Evolutionary conservation across 1,284 basidiomycete genomes (phyloP).

Genomic region (Boletellus deceptivus): DNA sequence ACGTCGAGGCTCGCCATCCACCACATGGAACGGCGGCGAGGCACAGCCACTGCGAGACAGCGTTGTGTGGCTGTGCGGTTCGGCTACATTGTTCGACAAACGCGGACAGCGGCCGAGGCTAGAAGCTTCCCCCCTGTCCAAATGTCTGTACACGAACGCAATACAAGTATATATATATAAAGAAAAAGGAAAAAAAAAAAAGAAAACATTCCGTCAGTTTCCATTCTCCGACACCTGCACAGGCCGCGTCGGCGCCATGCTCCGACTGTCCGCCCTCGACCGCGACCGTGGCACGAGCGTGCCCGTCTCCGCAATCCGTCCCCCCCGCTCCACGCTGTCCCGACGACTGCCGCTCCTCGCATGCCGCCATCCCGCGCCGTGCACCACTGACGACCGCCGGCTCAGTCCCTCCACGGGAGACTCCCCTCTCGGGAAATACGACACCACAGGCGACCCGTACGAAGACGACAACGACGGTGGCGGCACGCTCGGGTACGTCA

Average conservation of each 20-base stretch:
- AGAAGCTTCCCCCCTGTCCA: too few relatives aligned
- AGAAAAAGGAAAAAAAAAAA: too few relatives aligned
- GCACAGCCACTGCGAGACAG: background rate
- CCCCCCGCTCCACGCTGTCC: slow-evolving; percentile 59
- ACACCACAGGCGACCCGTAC: slow-evolving; percentile 58
- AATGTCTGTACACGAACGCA: too few relatives aligned
- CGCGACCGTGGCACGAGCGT: slow-evolving; percentile 47
- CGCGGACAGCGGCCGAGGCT: background rate
- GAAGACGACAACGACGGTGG: slow-evolving; percentile 68
- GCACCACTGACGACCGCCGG: slow-evolving; percentile 47
- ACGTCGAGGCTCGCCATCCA: too few relatives aligned
- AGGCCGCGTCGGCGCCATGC: slow-evolving; percentile 7
- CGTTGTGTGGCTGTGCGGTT: background rate
- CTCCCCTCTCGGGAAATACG: slow-evolving; percentile 45
- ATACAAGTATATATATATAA: too few relatives aligned
- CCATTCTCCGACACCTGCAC: background rate
- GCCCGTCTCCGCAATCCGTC: slow-evolving; percentile 63
- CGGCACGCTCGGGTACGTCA: slow-evolving; percentile 65
- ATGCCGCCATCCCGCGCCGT: slow-evolving; percentile 37
- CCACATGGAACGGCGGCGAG: too few relatives aligned
- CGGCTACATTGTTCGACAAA: background rate
- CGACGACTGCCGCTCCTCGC: slow-evolving; percentile 46
- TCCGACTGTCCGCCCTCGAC: slow-evolving; percentile 44
- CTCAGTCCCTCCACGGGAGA: slow-evolving; percentile 54
- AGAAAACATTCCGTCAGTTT: too few relatives aligned